Conservation (phyloP, 2,329 filamentous ascomycete species). For the Ophiocordyceps camponoti-leonardi region DNA sequence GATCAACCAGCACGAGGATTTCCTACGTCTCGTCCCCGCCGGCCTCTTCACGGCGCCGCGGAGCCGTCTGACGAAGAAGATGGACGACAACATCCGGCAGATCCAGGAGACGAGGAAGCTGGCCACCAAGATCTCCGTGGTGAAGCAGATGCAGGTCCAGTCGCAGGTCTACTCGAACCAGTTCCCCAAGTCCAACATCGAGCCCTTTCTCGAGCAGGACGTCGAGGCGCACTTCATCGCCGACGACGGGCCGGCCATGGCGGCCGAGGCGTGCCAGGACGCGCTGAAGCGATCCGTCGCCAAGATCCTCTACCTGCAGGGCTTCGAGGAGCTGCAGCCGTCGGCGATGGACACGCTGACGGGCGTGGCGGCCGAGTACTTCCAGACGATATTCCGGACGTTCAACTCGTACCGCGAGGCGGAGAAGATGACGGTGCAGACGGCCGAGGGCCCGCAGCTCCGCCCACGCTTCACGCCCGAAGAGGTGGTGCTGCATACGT, state of each 20-base stretch:
- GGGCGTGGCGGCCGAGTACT: constrained; percentile 78
- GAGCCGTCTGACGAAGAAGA: constrained; percentile 57
- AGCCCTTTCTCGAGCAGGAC: constrained; percentile 75
- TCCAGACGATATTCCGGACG: constrained; percentile 64
- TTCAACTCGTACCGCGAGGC: constrained; percentile 72
- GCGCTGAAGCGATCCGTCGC: constrained; percentile 81
- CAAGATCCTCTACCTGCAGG: constrained; percentile 89
- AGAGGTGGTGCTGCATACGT: constrained; percentile 71
- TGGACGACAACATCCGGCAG: constrained; percentile 82
- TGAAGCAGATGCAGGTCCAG: constrained; percentile 99
- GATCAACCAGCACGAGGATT: constrained; percentile 75
- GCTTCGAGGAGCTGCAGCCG: constrained; percentile 93
- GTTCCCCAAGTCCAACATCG: constrained; percentile 88
- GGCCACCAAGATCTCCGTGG: constrained; percentile 88
- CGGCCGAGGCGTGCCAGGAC: constrained; percentile 62
- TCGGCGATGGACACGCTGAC: constrained; percentile 83
- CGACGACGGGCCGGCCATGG: constrained; percentile 78
- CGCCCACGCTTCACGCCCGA: constrained; percentile 62
- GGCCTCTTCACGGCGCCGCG: constrained; percentile 61
- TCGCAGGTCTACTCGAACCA: constrained; percentile 97
- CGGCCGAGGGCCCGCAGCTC: constrained; percentile 22
- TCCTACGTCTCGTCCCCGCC: constrained; percentile 56
- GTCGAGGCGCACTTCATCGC: constrained; percentile 78
- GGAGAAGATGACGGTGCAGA: constrained; percentile 49
- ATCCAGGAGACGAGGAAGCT: constrained; percentile 95